These are phyloP conservation scores for Fusarium udum DNA, from an alignment of 2,329 filamentous ascomycete genomes.

Conservation along the genomic window DNA sequence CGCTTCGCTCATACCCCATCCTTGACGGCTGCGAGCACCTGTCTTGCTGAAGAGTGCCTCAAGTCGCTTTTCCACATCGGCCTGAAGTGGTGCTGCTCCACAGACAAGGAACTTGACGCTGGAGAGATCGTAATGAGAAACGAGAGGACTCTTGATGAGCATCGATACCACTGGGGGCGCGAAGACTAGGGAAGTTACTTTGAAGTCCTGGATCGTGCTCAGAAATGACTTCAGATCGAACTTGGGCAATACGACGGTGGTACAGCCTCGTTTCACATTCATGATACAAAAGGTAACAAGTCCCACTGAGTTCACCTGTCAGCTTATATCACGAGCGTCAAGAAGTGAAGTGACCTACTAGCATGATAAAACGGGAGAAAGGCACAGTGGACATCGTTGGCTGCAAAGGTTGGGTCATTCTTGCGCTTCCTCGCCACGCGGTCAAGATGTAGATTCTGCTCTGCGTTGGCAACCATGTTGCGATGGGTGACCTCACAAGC, in stretches of 20 bases:
- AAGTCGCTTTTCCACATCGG: not conserved
- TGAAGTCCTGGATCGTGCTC: not conserved
- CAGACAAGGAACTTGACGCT: conserved; percentile 1
- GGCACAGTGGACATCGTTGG: not conserved
- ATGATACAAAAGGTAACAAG: not conserved
- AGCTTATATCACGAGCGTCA: not conserved
- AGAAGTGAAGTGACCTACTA: not conserved
- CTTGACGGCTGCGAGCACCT: not conserved
- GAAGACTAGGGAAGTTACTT: not conserved
- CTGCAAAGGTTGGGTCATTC: not conserved
- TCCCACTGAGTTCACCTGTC: not conserved
- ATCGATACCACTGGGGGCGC: conserved; percentile 3
- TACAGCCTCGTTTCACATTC: not conserved
- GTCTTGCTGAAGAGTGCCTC: not conserved
- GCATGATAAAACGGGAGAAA: conserved; percentile 12
- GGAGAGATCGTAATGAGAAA: not conserved
- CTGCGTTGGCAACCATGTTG: conserved; percentile 13
- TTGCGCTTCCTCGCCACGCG: not conserved
- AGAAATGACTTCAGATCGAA: not conserved
- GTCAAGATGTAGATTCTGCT: conserved; percentile 3
- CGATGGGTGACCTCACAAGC: not conserved
- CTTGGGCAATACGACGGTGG: not conserved
- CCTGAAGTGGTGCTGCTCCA: conserved; percentile 6
- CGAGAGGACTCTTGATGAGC: not conserved
- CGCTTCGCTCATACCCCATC: conserved; percentile 15